Percentiles rank a stretch among this genome's conserved stretches.
Conservation (phyloP, 164 flowering plant species). For the Piper betle region DNA sequence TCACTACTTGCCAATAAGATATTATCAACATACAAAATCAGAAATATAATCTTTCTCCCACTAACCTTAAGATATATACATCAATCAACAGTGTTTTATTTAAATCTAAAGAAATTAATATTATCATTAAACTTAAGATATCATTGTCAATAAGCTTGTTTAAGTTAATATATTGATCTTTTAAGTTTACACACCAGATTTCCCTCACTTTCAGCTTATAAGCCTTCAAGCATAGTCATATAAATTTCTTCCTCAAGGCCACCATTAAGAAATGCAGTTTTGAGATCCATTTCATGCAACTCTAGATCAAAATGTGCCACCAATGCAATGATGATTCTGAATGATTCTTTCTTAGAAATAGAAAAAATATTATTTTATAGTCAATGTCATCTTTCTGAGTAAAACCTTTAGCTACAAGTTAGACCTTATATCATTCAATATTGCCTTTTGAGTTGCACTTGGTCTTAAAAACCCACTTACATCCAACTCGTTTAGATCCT, state of each 20-base stretch:
- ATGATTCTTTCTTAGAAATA: neutral
- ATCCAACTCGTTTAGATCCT: too few relatives aligned
- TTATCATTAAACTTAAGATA: too few relatives aligned
- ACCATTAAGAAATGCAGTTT: neutral
- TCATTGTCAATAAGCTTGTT: neutral
- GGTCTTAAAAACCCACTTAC: too few relatives aligned
- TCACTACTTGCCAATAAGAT: neutral
- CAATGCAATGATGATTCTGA: neutral
- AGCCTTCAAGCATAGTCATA: too few relatives aligned
- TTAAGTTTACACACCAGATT: neutral
- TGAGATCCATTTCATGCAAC: neutral
- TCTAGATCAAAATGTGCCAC: neutral
- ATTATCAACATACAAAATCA: neutral
- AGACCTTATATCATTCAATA: too few relatives aligned
- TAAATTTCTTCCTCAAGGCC: neutral
- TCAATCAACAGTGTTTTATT: neutral
- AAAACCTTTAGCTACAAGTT: neutral
- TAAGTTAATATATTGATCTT: neutral
- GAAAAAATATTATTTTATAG: neutral
- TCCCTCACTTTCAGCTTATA: too few relatives aligned
- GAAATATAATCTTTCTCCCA: neutral
- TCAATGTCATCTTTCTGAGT: neutral
- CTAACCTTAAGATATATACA: neutral
- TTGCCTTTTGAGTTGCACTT: neutral
- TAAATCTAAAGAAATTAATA: neutral